Evolutionary conservation across 768 basidiomycete species (phyloP).

Genomic region (Suillus clintonianus): DNA sequence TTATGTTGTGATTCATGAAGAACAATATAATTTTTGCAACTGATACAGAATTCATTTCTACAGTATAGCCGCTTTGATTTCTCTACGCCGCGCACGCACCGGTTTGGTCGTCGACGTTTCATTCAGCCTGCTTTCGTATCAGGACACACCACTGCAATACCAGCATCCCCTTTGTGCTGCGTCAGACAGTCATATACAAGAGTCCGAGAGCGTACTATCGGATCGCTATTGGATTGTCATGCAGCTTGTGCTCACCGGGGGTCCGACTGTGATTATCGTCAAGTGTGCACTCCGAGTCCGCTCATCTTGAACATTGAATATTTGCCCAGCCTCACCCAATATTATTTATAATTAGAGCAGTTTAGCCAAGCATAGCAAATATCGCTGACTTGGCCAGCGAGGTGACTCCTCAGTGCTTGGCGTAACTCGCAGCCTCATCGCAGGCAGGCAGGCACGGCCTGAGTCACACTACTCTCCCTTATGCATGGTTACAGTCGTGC

Average conservation of each 20-base stretch:
- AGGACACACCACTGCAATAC: neutral
- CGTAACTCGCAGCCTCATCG: neutral
- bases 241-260: neutral
- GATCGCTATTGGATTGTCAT: neutral
- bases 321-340: neutral
- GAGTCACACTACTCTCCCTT: neutral
- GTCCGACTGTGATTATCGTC: neutral
- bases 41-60: too few relatives aligned
- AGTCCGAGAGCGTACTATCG: neutral
- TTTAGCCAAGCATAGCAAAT: neutral
- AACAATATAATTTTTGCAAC: too few relatives aligned
- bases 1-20: too few relatives aligned
- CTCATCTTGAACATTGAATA: too few relatives aligned
- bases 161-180: neutral
- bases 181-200: neutral
- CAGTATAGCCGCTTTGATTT: neutral
- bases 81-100: neutral
- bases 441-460: neutral
- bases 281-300: neutral
- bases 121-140: neutral
- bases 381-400: neutral
- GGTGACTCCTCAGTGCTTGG: neutral
- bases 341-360: neutral
- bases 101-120: neutral
- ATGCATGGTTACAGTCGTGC: neutral